These are phyloP conservation scores for Chrysoporthe austroafricana DNA, from an alignment of 2,329 filamentous ascomycete genomes.

Conservation along the genomic window DNA sequence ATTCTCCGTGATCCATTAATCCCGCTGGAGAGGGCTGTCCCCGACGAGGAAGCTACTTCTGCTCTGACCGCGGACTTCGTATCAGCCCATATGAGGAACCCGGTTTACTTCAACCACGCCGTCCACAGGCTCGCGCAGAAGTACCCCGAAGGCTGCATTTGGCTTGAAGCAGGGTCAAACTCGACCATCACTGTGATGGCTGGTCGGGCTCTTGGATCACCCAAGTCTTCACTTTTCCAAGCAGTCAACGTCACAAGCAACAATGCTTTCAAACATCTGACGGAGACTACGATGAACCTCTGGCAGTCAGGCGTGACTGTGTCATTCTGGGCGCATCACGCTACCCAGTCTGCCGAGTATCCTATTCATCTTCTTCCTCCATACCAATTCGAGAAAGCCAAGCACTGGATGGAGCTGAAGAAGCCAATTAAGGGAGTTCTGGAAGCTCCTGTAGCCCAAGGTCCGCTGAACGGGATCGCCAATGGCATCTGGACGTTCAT, in stretches of 20 bases:
- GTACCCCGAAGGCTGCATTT: constrained; percentile 35
- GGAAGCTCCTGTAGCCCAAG: constrained; percentile 27
- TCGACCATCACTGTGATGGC: constrained; percentile 43
- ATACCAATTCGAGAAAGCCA: constrained; percentile 47
- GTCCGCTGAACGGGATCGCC: background rate
- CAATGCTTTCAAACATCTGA: constrained; percentile 30
- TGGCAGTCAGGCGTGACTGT: constrained; percentile 45
- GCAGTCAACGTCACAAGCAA: constrained; percentile 33
- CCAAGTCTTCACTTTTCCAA: constrained; percentile 31
- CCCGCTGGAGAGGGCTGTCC: constrained; percentile 34
- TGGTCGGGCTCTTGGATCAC: constrained; percentile 28
- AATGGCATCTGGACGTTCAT: constrained; percentile 30
- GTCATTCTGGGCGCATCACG: constrained; percentile 44
- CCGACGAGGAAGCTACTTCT: background rate
- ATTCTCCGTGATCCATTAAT: constrained; percentile 40
- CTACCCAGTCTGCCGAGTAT: constrained; percentile 33
- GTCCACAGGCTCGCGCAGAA: constrained; percentile 23
- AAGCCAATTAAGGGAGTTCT: constrained; percentile 32
- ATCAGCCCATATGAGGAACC: constrained; percentile 44
- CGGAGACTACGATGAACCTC: constrained; percentile 36
- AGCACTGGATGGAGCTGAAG: constrained; percentile 45
- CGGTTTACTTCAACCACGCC: constrained; percentile 50
- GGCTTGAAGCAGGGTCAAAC: constrained; percentile 47
- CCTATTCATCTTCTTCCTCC: constrained; percentile 40
- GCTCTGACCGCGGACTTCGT: constrained; percentile 28